Base-by-base conservation (phyloP, 495 filamentous ascomycete species). In the Geoglossum glabrum region DNA sequence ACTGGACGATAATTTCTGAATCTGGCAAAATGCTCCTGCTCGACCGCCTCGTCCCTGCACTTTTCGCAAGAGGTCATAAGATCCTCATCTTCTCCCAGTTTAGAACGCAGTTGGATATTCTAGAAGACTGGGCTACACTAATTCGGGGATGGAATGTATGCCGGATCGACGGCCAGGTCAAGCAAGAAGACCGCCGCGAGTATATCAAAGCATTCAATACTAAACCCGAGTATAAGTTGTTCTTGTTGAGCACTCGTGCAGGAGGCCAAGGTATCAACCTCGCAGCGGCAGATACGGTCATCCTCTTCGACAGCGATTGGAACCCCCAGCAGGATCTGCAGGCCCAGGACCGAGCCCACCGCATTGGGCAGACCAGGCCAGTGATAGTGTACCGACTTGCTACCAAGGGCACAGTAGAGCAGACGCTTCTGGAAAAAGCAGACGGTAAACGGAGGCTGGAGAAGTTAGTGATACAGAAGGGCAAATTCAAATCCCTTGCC, bases 251-350 rank as follows among this genome's bases (percentile, higher is more conserved):
- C 27, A 98, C 92, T 10, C 79, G 92, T 34, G 92, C 92, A 0
- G 92, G 92, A 40, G 92, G 92, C 3, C 86, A 94, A 61, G 92
- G 92, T 36, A 96, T 98, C 74, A 98, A 98, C 67, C 76, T 84
- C 23, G 76, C 62, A 0, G 76, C 83, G 0, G 84, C 83, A 1
- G 83, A 87, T 57, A 87, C 83, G 0, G 83, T 87, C 28, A 81
- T 87, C 61, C 72, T 87, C 15, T 87, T 79, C 62, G 83, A 87
- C 65, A 80, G 79, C 30, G 92, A 98, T 68, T 98, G 92, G 90
- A 98, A 98, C 65, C 92, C 92, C 0, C 92, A 97, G 68, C 88
- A 94, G 64, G 92, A 98, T 69, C 75, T 98, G 17, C 92, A 98
- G 67, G 92, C 92, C 0, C 88, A 95, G 68, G 92, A 98, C 64